Evolutionary conservation across 2,329 filamentous ascomycete species (phyloP), one percentile per base, ranked within the genome.

Genomic region (Pseudogymnoascus pannorum): DNA sequence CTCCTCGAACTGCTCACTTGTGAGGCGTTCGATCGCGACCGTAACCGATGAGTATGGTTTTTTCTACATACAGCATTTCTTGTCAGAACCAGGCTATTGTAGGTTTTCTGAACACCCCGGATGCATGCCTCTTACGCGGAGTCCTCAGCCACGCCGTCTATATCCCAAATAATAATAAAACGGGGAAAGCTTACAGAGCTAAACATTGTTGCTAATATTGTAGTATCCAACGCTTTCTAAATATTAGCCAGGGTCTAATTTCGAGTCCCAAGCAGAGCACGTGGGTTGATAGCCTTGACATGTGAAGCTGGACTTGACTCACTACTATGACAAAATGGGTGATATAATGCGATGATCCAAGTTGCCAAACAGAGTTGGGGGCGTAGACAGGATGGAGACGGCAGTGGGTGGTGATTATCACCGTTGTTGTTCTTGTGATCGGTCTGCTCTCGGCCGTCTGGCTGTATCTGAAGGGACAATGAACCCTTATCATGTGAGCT

Each of bases 41-140:
- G 93, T 96, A 65, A 99, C 87, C 42, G 94, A 92, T 71, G 94
- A 91, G 75, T 92, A 97, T 2, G 93, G 92, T 75, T 94, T 94
- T 78, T 92, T 87, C 79, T 87, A 68, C 63, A 54, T 8, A 3
- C 9, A 31, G n/a, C 16, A 16, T 31, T 31, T 51, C 44, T 16
- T 54, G 26, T 54, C 48, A 54, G 48, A 54, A 54, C 48, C n/a
- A 31, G 11, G 31, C n/a, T 5, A 20, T 18, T 29, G 9, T 18
- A 31, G 26, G 9, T 31, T 54, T 18, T 31, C 48, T 54, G n/a
- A 31, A 29, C 1, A 18, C 26, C 16, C 16, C 48, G 2, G 1
- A 9, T 31, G n/a, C n/a, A 14, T 16, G n/a, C 48, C 14, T 16
- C 44, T 12, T 31, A 31, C 48, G n/a, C 20, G 16, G n/a, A 20